Evolutionary conservation across 2,329 filamentous ascomycete species (phyloP), one percentile per base, ranked within the genome.

Genomic region (Peltaster fructicola): DNA sequence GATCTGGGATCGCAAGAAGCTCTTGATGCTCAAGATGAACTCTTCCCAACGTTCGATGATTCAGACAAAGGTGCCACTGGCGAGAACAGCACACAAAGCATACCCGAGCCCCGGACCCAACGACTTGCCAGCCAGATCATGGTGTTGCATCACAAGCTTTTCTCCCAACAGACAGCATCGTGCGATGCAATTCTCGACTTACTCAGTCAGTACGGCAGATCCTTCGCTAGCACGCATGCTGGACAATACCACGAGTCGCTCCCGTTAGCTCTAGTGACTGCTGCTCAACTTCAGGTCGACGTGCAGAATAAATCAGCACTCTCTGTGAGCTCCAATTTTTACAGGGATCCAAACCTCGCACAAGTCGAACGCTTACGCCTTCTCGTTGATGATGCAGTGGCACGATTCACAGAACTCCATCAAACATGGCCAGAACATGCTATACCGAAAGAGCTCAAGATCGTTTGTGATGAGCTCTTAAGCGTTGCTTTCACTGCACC

Each of bases 251-350:
- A n/a, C n/a, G n/a, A n/a, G n/a, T n/a, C n/a, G n/a, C n/a, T n/a
- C n/a, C n/a, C n/a, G n/a, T n/a, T n/a, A n/a, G n/a, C n/a, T n/a
- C n/a, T n/a, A n/a, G n/a, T n/a, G n/a, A n/a, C n/a, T n/a, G n/a
- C n/a, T n/a, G n/a, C n/a, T 17, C 25, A 23, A 8, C 19, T 30
- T n/a, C 16, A n/a, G n/a, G n/a, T n/a, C n/a, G n/a, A n/a, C n/a
- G n/a, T n/a, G n/a, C n/a, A n/a, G n/a, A n/a, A n/a, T n/a, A n/a
- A n/a, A n/a, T n/a, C n/a, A n/a, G n/a, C n/a, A n/a, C n/a, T n/a
- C n/a, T n/a, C n/a, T n/a, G n/a, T n/a, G n/a, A n/a, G 22, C 19
- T 90, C 85, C 56, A 92, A 92, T 51, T 93, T 98, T 48, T 98
- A 98, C 50, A 73, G 67, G 0, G 74, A 91, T 40, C 50, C 73